Evolutionary conservation across 805 yeast species (phyloP).

Genomic region (Monosporozyma yasuniensis): DNA sequence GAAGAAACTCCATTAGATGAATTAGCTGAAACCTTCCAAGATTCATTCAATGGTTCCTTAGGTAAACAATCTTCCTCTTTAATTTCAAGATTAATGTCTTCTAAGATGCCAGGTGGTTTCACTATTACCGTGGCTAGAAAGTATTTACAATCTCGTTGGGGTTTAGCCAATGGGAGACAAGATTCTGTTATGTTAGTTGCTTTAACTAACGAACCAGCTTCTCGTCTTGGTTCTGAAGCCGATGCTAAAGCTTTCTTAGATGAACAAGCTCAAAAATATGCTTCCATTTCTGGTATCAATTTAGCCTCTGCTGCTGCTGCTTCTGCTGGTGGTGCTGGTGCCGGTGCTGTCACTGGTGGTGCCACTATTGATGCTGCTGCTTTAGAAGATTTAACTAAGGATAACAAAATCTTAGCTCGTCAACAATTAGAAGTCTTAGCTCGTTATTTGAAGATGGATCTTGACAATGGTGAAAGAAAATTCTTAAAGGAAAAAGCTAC

Average conservation of each 20-base stretch:
- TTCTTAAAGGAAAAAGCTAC: conserved; percentile 73
- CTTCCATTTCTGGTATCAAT: conserved; percentile 70
- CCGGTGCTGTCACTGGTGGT: conserved; percentile 59
- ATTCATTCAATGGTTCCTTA: conserved; percentile 73
- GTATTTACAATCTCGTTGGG: conserved; percentile 86
- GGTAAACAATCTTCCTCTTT: conserved; percentile 92
- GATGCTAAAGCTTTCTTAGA: conserved; percentile 92
- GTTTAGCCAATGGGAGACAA: conserved; percentile 89
- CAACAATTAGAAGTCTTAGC: conserved; percentile 81
- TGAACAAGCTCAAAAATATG: conserved; percentile 72
- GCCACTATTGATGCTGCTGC: conserved; percentile 94
- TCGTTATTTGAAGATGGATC: conserved; percentile 85
- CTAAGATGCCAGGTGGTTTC: conserved; percentile 99
- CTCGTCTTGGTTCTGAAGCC: conserved; percentile 74
- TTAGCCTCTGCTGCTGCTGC: conserved; percentile 58
- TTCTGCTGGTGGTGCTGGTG: conserved; percentile 41
- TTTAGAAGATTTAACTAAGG: conserved; percentile 55
- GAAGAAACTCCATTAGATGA: conserved; percentile 96
- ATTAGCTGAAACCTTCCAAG: conserved; percentile 92
- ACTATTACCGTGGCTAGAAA: conserved; percentile 86
- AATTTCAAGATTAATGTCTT: conserved; percentile 82
- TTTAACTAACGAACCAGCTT: conserved; percentile 81
- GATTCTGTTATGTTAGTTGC: conserved; percentile 80
- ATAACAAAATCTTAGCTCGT: conserved; percentile 40
- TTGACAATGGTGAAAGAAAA: conserved; percentile 83